Base-by-base conservation (phyloP, 306 rosid genomes). In the Senna siamea region DNA sequence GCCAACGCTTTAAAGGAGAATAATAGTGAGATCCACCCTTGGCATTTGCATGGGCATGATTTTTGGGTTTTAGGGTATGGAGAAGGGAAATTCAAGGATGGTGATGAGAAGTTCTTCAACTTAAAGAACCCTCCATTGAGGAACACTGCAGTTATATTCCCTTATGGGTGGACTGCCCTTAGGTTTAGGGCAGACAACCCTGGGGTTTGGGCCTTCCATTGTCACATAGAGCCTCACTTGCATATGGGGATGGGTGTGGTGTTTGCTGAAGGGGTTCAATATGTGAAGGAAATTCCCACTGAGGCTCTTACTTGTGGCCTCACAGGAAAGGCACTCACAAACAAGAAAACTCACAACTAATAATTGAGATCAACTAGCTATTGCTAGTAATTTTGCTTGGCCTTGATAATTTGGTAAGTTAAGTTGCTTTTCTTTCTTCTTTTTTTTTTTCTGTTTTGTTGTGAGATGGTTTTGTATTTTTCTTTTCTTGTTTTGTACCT, bases 161-260 rank as follows among this genome's bases (percentile, higher is more conserved):
- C 97, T 0, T 78, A 72, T 43, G 98, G 98, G 11, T 93, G 98
- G 98, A 89, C 93, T 41, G 97, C 93, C 2, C 34, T 93, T 1
- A 77, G 96, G 34, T 93, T 86, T 55, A 85, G 72, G 77, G 90
- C 97, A 0, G 98, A 93, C 26, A 93, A 93, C 63, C 97, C 97
- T 0, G 96, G 97, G 5, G 98, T 80, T 32, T 93, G 97, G 98
- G 90, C 98, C 0, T 93, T 93, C 23, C 98, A 93, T 66, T 93
- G 98, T 66, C 98, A 93, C 50, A 90, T 90, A 59, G 96, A 93
- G 76, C 92, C 98, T 0, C 98, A 89, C 78, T 80, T 93, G 80
- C 97, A 90, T 40, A 89, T 93, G 98, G 98, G 98, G 0, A 93
- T 93, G 98, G 98, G 98, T 9, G 89, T 88, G 2, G 55, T 93